These are phyloP conservation scores for Naganishia onofrii DNA, from an alignment of 768 basidiomycete genomes.

Conservation along the genomic window DNA sequence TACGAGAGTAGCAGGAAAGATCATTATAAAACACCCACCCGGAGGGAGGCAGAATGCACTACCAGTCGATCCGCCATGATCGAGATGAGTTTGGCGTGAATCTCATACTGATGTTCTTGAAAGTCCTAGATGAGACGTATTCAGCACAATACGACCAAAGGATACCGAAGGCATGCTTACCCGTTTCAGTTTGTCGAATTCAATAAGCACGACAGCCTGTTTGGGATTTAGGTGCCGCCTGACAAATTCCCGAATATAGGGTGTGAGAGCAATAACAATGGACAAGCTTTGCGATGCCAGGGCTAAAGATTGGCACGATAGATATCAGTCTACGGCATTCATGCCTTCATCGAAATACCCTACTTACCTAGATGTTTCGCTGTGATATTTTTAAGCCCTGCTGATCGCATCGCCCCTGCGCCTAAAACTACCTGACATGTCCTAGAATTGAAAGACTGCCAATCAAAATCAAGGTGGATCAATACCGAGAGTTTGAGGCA, in stretches of 20 bases:
- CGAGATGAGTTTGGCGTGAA: conserved; percentile 91
- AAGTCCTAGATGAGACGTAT: conserved; percentile 64
- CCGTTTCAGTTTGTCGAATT: conserved; percentile 97
- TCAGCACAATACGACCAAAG: conserved; percentile 25
- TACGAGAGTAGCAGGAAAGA: not conserved
- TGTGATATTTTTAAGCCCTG: conserved; percentile 95
- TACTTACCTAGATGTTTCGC: conserved; percentile 87
- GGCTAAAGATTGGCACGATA: conserved; percentile 56
- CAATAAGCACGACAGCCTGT: conserved; percentile 93
- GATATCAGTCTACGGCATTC: not conserved
- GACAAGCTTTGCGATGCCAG: conserved; percentile 94
- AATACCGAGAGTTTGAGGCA: no score
- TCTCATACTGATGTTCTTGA: conserved; percentile 99
- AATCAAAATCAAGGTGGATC: not conserved
- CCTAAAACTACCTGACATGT: conserved; percentile 98
- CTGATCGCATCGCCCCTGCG: conserved; percentile 97
- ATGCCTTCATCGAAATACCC: not conserved
- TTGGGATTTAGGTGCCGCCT: conserved; percentile 87
- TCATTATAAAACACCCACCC: conserved; percentile 55
- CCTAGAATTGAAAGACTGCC: conserved; percentile 83
- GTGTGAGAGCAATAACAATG: conserved; percentile 87
- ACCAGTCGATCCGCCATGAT: conserved; percentile 95
- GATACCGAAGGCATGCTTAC: conserved; percentile 56
- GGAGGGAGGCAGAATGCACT: conserved; percentile 77
- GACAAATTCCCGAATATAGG: conserved; percentile 92